Evolutionary conservation across 768 basidiomycete genomes (phyloP), one percentile per base, ranked within the genome.

Genomic region (Austroboletus eburneus): DNA sequence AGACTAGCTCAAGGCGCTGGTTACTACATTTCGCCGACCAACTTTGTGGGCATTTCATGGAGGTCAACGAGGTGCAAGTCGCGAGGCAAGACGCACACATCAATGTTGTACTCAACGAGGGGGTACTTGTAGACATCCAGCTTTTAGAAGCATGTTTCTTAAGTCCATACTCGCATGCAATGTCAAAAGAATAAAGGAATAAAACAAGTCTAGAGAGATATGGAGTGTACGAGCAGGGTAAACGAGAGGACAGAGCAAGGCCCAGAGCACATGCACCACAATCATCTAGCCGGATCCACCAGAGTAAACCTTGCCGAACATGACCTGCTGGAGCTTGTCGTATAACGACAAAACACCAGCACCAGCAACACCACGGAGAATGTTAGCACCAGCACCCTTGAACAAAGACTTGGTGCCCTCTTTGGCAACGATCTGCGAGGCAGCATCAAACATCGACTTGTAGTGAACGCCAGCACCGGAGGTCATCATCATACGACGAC

Each of bases 401-500:
- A 98, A 97, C 66, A 98, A 80, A 9, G 95, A 97, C 72, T 86
- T 88, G 49, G 76, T 71, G 62, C 96, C 96, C 77, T 99, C 96
- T 79, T 95, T 95, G 66, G 83, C 84, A 61, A 97, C 63, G 66
- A 99, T 97, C 71, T 96, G 91, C 24, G 87, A 79, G 51, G 83
- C 91, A 65, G 94, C 94, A 64, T 98, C 94, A 70, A 95, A 87
- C 93, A 97, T 97, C 59, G 89, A 91, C 80, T 94, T 95, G 86
- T 98, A 98, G 85, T 97, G 93, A 51, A 87, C 83, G 62, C 81
- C 80, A 62, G 83, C 86, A 61, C 95, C 96, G 20, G 95, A 97
- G 30, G 96, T 98, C 95, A 98, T 98, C 96, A 99, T 99, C 96
- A 99, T 99, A 61, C 96, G 92, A 86, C 96, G 94, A 86, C 95